These are phyloP conservation scores for Starmerella vaccinii DNA, from an alignment of 805 yeast genomes.

Conservation along the genomic window DNA sequence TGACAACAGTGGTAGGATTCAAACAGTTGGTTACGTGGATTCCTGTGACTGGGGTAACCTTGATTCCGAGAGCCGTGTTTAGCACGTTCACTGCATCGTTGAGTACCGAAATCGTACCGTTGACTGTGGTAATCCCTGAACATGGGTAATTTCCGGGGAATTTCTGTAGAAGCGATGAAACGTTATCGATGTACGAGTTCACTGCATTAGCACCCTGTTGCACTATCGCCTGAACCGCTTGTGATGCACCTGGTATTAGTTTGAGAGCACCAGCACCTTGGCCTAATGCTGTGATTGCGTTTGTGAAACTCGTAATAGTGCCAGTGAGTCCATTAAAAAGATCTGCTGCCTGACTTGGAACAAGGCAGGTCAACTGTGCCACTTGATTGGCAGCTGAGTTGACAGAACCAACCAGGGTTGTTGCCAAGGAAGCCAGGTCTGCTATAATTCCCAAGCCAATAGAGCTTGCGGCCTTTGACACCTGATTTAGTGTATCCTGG, in stretches of 20 bases:
- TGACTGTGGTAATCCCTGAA: not conserved
- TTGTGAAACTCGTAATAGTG: not conserved
- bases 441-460: not conserved
- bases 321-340: not conserved
- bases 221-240: not conserved
- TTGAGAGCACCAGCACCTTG: not conserved
- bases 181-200: not conserved
- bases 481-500: not conserved
- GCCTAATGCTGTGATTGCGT: not conserved
- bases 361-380: not conserved
- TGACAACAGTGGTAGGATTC: not conserved
- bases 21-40: not conserved
- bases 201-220: not conserved
- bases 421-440: not conserved
- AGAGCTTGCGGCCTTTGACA: not conserved
- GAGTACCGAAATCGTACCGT: not conserved
- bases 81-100: not conserved
- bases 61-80: not conserved
- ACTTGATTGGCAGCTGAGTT: not conserved
- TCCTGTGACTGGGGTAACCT: not conserved
- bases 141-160: not conserved
- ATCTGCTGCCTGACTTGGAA: not conserved
- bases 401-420: not conserved
- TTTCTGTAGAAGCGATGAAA: not conserved
- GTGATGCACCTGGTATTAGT: not conserved